Percentiles rank a stretch among this genome's conserved stretches.
Evolutionary conservation across 2,329 filamentous ascomycete genomes (phyloP).

Genomic region (Plectosphaerella sp.): DNA sequence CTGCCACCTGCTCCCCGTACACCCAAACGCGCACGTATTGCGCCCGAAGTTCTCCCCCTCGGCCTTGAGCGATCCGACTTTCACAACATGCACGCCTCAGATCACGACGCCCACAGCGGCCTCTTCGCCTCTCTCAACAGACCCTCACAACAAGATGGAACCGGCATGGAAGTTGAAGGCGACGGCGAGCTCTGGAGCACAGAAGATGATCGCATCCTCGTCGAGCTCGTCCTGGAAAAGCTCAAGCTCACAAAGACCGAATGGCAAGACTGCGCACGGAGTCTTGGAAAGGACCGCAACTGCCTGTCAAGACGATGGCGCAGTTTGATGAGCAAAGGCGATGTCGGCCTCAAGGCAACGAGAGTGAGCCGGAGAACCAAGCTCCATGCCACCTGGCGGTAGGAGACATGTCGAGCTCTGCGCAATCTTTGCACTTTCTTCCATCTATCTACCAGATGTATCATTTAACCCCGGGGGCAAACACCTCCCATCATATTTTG

Average conservation of each 20-base stretch:
- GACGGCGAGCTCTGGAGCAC: slow-evolving; percentile 52
- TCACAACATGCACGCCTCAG: slow-evolving; percentile 31
- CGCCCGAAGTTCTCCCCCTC: slow-evolving; percentile 55
- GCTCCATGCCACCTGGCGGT: slow-evolving; percentile 52
- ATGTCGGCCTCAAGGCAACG: slow-evolving; percentile 51
- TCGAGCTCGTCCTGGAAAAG: slow-evolving; percentile 66
- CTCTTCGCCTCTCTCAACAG: neutral
- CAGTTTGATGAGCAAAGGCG: slow-evolving; percentile 54
- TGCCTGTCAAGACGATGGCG: slow-evolving; percentile 58
- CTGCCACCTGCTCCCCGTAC: slow-evolving; percentile 39
- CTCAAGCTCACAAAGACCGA: slow-evolving; percentile 59
- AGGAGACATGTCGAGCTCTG: neutral
- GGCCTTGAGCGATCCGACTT: slow-evolving; percentile 56
- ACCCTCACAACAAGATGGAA: slow-evolving; percentile 15
- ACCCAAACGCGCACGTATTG: slow-evolving; percentile 56
- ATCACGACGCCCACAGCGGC: neutral
- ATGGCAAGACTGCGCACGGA: slow-evolving; percentile 64
- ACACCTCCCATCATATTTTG: neutral
- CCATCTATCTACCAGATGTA: neutral
- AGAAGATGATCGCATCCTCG: slow-evolving; percentile 60
- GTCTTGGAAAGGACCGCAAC: slow-evolving; percentile 54
- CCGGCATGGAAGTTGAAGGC: slow-evolving; percentile 36
- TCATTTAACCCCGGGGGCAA: neutral
- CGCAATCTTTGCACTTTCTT: neutral
- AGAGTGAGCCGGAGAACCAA: slow-evolving; percentile 38